phyloP scores from a whole-genome alignment of 768 basidiomycete species.

The Mycena rebaudengoi region DNA sequence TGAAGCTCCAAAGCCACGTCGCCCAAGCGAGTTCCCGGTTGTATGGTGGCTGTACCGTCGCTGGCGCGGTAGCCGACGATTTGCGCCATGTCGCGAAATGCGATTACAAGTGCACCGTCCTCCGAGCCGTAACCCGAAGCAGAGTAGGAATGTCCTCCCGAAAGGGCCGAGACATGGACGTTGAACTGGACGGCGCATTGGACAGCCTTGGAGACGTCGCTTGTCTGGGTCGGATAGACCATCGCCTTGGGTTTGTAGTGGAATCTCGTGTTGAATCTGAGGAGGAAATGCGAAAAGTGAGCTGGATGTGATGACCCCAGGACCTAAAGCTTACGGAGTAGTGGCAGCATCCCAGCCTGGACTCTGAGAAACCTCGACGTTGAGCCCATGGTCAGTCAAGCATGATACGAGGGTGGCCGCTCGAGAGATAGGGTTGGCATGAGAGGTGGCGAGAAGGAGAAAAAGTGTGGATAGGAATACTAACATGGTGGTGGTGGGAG shows the following conservation, averaged over 20 bases:
- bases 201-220: conserved; percentile 7
- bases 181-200: conserved; percentile 1
- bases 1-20: conserved; percentile 19
- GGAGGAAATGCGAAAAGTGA: neutral
- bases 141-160: conserved; percentile 22
- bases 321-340: neutral
- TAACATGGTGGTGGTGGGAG: neutral
- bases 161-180: conserved; percentile 16
- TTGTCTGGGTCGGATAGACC: conserved; percentile 7
- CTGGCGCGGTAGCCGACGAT: neutral
- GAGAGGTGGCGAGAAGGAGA: conserved; percentile 1
- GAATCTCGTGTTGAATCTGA: conserved; percentile 15
- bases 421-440: conserved; percentile 3
- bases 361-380: conserved; percentile 8
- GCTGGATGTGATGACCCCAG: neutral
- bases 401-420: conserved; percentile 5
- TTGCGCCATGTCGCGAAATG: conserved; percentile 8
- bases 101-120: conserved; percentile 8
- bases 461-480: neutral
- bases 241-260: conserved; percentile 13
- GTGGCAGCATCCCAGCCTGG: neutral
- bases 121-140: conserved; percentile 15
- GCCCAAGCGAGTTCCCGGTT: conserved; percentile 18
- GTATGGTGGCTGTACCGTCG: conserved; percentile 17
- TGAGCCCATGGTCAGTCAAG: neutral